Base-by-base conservation (phyloP, 1,284 basidiomycete genomes). In the Ustilago nuda region DNA sequence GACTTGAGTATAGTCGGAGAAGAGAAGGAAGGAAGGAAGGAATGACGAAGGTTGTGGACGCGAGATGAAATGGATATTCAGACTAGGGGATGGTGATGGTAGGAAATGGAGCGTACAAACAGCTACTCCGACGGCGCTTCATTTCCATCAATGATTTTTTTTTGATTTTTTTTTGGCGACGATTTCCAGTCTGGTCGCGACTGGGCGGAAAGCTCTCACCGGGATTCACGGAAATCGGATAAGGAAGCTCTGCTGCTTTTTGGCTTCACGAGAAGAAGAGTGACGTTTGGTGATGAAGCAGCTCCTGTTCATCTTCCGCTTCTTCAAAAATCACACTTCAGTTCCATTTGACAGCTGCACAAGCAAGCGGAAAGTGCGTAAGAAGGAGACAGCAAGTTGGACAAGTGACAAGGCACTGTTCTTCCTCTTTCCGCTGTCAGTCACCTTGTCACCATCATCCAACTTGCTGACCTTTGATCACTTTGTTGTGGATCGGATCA, bases 191-290 rank as follows among this genome's bases (percentile, higher is more conserved):
- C 43, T 19, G 43, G n/a, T 45, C 43, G 43, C 43, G 43, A 45
- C n/a, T 23, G 19, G 17, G 8, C n/a, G 19, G n/a, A 11, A 19
- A 27, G 23, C 23, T 27, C 23, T 45, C 19, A 19, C 11, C 52
- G 36, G 19, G 27, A 30, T 48, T 60, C 36, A 35, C 48, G 57
- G 56, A 58, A 13, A 27, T 58, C 56, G 56, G 56, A 36, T n/a
- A 45, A 45, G 13, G 37, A 3, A 35, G 43, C 32, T 32, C n/a
- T 39, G 43, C 46, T 17, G 39, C 8, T 46, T 45, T 19, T 45
- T 45, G n/a, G n/a, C 13, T 41, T 8, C 1, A 45, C 43, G 43
- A 45, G 7, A 19, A 11, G 43, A 45, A 45, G 43, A 19, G 23
- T 27, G 23, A 27, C 23, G 23, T 27, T 27, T 3, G 23, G 23